Conservation (phyloP, 345 rosid genomes). For the Citrus australasica region DNA sequence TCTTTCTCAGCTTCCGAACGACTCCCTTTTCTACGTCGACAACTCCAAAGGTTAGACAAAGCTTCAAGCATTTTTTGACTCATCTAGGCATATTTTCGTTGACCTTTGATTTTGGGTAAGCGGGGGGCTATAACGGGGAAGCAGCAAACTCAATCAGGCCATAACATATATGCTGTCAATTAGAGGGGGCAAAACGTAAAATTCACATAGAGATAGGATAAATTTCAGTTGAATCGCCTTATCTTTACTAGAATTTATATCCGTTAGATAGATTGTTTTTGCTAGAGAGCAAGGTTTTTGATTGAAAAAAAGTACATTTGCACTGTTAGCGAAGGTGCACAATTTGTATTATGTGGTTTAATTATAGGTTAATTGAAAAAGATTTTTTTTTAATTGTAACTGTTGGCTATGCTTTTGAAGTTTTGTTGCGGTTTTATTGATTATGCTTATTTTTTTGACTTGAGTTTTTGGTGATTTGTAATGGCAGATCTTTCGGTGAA, state of each 20-base stretch:
- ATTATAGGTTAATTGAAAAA: neutral
- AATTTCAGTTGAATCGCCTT: neutral
- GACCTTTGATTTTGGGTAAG: too few species aligned
- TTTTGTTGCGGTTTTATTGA: neutral
- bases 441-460: neutral
- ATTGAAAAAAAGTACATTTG: neutral
- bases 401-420: neutral
- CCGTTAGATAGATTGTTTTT: neutral
- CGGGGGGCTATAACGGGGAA: neutral
- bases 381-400: neutral
- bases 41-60: conserved; percentile 51
- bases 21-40: conserved; percentile 73
- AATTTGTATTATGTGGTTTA: neutral
- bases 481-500: conserved; percentile 64
- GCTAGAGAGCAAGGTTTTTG: too few species aligned
- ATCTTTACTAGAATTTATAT: too few species aligned
- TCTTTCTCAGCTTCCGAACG: conserved; percentile 58
- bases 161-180: neutral
- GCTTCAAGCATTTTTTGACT: neutral
- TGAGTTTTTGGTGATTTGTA: neutral
- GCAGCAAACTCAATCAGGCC: neutral
- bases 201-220: neutral
- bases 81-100: neutral
- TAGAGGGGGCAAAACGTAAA: neutral
- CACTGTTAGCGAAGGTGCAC: neutral